Evolutionary conservation across 371 early-diverging fungal genomes (phyloP), one percentile per base, ranked within the genome.

Genomic region (Lichtheimia corymbifera): DNA sequence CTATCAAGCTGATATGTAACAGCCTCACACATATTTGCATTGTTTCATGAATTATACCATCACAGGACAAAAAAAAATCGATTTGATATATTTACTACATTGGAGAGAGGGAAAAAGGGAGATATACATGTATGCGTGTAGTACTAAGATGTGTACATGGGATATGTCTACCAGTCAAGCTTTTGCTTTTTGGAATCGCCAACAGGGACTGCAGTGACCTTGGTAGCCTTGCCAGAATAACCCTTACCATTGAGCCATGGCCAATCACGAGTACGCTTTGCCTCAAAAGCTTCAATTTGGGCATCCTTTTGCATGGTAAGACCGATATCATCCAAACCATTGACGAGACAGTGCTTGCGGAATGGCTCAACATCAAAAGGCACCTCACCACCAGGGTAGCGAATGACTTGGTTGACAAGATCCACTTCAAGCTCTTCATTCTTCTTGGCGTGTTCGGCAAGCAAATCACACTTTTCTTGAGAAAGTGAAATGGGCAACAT

Each of bases 261-360:
- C 83, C 83, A 86, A 47, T 57, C 61, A 49, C 51, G 43, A 13
- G 76, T 77, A 58, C 86, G 72, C 64, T 74, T 72, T 12, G 60
- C 50, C 68, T 88, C 89, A 67, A 87, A 88, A 18, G 64, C 57
- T 6, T 60, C 65, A 57, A 88, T 87, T 59, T 63, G 42, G 17
- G 74, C 74, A 45, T 70, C 73, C 74, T 88, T 88, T 64, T 84
- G 83, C 80, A 88, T 65, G 4, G 89, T 88, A 54, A 88, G 67
- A 51, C 89, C 89, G 70, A 88, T 87, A 66, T 88, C 89, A 67
- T 88, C 89, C 66, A 88, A 64, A 24, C 89, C 89, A 54, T 87
- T 85, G 22, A 88, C 76, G 47, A 88, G 67, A 60, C 87, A 85
- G 51, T 83, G 80, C 63, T 83, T 85, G 27, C 84, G 73, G 82